Base-by-base conservation (phyloP, 495 filamentous ascomycete genomes). In the Bombardia bombarda region DNA sequence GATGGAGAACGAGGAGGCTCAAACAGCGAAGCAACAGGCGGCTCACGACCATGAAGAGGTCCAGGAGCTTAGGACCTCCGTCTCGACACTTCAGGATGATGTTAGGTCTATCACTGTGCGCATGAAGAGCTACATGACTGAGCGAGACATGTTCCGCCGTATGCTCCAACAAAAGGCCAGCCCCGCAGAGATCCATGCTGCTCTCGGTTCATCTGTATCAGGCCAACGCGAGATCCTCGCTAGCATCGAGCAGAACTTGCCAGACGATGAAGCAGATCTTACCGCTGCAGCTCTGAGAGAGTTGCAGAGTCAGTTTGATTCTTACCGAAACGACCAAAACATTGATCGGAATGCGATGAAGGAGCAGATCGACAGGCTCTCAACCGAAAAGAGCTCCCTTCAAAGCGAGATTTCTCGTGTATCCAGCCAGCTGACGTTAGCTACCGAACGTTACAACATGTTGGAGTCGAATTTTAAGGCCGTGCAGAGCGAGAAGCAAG, bases 131-230 rank as follows among this genome's bases (percentile, higher is more conserved):
- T 94, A 94, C 51, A 84, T 90, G 37, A 86, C 86, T 56, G 92
- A 99, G 66, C 79, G 92, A 25, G 90, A 99, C 53, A 96, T 95
- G 75, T 96, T 95, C 80, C 79, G 88, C 22, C 86, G 87, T 31
- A 92, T 96, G 79, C 77, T 95, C 12, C 80, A 87, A 45, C 83
- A 87, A 50, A 68, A 80, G 23, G 73, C 71, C 8, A 61, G 69
- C 13, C 63, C 74, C 6, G 67, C 72, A 4, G 85, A 92, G 53
- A 63, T 75, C 37, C 67, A 69, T 17, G 80, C 77, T 19, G 68
- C 75, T 3, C 78, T 92, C 46, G 85, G 79, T 14, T 75, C 81
- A 31, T 84, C 83, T 22, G 63, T 78, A 14, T 63, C 65, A 10
- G 58, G 48, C 31, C 61, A 67, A 32, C 61, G 63, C 35, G 65